Percentiles rank a stretch among this genome's conserved stretches.
phyloP scores from a whole-genome alignment of 2,329 filamentous ascomycete species.

The Cladophialophora chaetospira region DNA sequence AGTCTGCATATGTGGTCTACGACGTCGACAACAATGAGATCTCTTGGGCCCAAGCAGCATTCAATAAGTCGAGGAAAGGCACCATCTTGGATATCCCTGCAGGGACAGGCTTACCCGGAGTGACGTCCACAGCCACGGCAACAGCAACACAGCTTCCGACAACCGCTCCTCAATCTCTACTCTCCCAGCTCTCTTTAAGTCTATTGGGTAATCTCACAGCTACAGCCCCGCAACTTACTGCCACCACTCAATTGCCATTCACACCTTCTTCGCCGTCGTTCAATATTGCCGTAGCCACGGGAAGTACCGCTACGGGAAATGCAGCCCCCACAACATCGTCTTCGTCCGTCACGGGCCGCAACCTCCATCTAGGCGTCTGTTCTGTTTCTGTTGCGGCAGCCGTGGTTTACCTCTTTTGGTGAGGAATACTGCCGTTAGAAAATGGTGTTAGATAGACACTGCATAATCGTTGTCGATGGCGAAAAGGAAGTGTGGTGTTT shows the following conservation, averaged over 20 bases:
- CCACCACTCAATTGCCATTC: background rate
- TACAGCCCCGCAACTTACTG: background rate
- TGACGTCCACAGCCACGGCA: background rate
- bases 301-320: background rate
- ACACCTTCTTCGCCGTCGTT: background rate
- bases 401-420: too few relatives aligned
- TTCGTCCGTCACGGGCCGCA: background rate
- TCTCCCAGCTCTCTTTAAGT: background rate
- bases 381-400: too few relatives aligned
- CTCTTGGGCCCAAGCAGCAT: slow-evolving; percentile 61
- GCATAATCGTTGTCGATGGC: too few relatives aligned
- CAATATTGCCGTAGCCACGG: background rate
- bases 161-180: background rate
- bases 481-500: too few relatives aligned
- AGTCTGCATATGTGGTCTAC: slow-evolving; percentile 74
- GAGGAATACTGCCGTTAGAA: too few relatives aligned
- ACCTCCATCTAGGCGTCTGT: background rate
- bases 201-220: background rate
- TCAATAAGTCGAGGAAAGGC: background rate
- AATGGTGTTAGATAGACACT: too few relatives aligned
- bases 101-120: background rate
- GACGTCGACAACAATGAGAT: slow-evolving; percentile 72
- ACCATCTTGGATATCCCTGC: background rate
- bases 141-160: background rate
- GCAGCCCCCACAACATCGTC: background rate